Conservation (phyloP, 148 eudicot genomes). For the Camellia sinensis region DNA sequence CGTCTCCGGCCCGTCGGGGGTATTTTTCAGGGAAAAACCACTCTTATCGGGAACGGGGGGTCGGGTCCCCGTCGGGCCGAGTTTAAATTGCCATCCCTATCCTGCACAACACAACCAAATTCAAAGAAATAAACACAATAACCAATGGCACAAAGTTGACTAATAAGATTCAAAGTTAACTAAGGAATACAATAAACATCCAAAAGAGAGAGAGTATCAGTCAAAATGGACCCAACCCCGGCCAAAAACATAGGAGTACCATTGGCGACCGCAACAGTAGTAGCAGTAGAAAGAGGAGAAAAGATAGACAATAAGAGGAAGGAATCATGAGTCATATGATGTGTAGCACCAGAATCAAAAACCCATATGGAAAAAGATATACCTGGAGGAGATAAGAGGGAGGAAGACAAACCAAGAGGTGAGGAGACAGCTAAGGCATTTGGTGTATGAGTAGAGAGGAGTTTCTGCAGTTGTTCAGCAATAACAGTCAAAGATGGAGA, state of each 20-base stretch:
- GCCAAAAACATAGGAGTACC: neutral
- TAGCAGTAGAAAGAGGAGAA: neutral
- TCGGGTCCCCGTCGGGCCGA: too few relatives aligned
- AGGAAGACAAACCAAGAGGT: neutral
- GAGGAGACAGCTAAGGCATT: neutral
- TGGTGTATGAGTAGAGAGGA: neutral
- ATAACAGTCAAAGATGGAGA: neutral
- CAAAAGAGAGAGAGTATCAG: neutral
- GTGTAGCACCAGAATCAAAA: neutral
- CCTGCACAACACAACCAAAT: neutral
- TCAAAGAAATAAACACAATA: neutral
- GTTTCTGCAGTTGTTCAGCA: neutral
- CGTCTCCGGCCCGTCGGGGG: too few relatives aligned
- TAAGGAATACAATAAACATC: neutral
- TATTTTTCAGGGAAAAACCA: too few relatives aligned
- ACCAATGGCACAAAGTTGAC: neutral
- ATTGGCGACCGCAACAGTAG: neutral
- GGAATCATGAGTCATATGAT: neutral
- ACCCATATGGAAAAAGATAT: neutral
- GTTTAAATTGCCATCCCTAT: neutral
- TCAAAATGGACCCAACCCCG: neutral
- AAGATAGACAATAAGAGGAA: neutral
- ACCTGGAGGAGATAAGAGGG: neutral
- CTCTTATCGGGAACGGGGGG: too few relatives aligned
- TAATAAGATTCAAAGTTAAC: neutral